phyloP scores from a whole-genome alignment of 2,329 filamentous ascomycete species.

The Hypoxylon sp. region DNA sequence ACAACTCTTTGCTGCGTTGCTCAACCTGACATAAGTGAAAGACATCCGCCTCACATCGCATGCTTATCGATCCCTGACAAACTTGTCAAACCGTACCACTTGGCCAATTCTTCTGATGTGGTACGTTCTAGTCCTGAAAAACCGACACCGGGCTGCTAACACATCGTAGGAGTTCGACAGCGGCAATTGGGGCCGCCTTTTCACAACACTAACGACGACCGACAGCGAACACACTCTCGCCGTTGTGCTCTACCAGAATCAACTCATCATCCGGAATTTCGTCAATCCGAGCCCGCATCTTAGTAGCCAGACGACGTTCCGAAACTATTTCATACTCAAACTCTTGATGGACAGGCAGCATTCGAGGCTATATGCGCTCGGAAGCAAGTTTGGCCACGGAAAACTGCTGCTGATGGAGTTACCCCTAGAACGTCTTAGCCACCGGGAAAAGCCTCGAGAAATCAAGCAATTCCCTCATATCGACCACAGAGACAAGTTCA shows the following conservation, averaged over 20 bases:
- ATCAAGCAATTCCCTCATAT: constrained; percentile 7
- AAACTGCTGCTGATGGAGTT: constrained; percentile 13
- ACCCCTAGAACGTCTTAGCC: neutral
- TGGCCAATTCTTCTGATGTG: neutral
- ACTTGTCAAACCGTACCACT: neutral
- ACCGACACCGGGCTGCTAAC: neutral
- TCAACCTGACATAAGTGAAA: constrained; percentile 13
- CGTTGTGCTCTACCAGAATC: constrained; percentile 4
- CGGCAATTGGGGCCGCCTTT: constrained; percentile 11
- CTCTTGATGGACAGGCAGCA: constrained; percentile 13
- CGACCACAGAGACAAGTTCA: constrained; percentile 3
- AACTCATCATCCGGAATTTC: constrained; percentile 2
- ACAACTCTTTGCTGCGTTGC: constrained; percentile 8
- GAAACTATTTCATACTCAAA: constrained; percentile 9
- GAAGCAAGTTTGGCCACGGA: constrained; percentile 3
- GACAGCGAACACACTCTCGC: constrained; percentile 1
- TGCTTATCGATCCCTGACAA: neutral
- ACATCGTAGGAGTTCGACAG: constrained; percentile 6
- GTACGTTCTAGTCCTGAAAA: neutral
- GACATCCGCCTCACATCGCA: neutral
- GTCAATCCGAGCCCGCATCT: neutral
- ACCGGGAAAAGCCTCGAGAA: constrained; percentile 2
- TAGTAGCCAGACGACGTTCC: neutral
- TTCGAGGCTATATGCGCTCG: constrained; percentile 16
- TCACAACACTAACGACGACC: constrained; percentile 9